Conservation (phyloP, 2,329 filamentous ascomycete species). For the Hypoxylon sp. region DNA sequence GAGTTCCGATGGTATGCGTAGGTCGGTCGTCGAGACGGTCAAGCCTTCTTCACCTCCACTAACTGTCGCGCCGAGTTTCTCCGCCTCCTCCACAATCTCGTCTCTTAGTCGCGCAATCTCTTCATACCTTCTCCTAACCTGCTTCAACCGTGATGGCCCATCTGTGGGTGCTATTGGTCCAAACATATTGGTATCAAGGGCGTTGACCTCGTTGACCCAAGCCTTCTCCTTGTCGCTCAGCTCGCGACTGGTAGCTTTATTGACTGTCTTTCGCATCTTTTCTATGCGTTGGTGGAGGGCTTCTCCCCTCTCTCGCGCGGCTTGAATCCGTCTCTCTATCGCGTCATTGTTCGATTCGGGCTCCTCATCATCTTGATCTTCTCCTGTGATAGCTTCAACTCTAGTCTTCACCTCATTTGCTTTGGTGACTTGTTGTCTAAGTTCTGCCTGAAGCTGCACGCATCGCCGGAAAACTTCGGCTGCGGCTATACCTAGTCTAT, state of each 20-base stretch:
- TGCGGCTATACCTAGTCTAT: conserved; percentile 72
- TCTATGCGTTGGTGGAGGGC: conserved; percentile 63
- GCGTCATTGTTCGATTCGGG: conserved; percentile 63
- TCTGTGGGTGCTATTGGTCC: conserved; percentile 46
- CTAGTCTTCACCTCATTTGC: conserved; percentile 71
- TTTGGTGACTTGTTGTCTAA: conserved; percentile 72
- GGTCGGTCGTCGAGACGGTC: conserved; percentile 50
- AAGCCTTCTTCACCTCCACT: conserved; percentile 43
- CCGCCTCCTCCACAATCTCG: conserved; percentile 62
- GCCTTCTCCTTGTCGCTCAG: conserved; percentile 69
- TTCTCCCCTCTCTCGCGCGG: conserved; percentile 56
- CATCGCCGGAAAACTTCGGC: conserved; percentile 78
- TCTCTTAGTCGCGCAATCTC: conserved; percentile 63
- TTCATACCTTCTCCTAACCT: conserved; percentile 65
- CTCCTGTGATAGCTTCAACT: conserved; percentile 72
- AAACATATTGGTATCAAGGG: conserved; percentile 53
- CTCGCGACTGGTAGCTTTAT: conserved; percentile 57
- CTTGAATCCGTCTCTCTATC: conserved; percentile 63
- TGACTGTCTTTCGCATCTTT: conserved; percentile 51
- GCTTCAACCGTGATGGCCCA: conserved; percentile 54
- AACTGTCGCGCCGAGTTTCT: conserved; percentile 49
- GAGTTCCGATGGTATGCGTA: conserved; percentile 67
- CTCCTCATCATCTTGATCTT: conserved; percentile 60
- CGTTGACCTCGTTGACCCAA: conserved; percentile 56
- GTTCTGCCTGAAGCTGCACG: conserved; percentile 71